Conservation (phyloP, 1,139 yeast species). For the Sugiyamaella japonica region DNA sequence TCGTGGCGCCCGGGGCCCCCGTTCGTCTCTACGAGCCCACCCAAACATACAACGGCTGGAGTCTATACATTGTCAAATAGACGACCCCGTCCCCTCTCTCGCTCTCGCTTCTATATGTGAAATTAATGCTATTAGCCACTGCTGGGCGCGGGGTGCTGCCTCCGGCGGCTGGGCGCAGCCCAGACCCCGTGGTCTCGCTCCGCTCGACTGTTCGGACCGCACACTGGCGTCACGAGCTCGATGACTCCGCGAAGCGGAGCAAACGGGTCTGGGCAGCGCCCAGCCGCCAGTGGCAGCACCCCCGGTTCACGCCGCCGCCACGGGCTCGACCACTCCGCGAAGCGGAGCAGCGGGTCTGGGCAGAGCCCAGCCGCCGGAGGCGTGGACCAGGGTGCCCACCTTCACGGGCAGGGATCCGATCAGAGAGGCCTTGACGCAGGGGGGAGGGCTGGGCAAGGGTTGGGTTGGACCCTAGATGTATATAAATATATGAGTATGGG, state of each 20-base stretch:
- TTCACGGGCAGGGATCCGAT: too few species aligned
- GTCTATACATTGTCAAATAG: constrained; percentile 30
- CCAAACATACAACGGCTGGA: constrained; percentile 36
- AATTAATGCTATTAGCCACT: neutral
- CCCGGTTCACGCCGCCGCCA: too few species aligned
- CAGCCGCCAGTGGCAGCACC: too few species aligned
- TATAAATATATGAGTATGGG: neutral
- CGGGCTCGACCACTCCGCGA: too few species aligned
- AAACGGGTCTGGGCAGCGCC: neutral
- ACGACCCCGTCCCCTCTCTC: neutral
- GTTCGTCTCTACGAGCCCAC: constrained; percentile 31
- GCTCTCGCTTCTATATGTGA: constrained; percentile 1
- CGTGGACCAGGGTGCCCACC: too few species aligned
- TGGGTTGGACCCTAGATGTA: neutral
- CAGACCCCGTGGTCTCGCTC: neutral
- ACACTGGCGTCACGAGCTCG: neutral
- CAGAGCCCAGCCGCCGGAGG: too few species aligned
- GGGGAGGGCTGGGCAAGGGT: neutral
- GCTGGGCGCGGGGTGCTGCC: neutral
- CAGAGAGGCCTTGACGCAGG: too few species aligned
- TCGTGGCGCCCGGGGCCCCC: constrained; percentile 28
- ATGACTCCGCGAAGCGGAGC: constrained; percentile 6
- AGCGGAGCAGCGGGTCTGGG: too few species aligned
- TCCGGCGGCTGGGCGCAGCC: neutral
- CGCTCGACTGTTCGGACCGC: neutral